Conservation (phyloP, 352 stramenopile species). For the Globisporangium sylvaticum region DNA sequence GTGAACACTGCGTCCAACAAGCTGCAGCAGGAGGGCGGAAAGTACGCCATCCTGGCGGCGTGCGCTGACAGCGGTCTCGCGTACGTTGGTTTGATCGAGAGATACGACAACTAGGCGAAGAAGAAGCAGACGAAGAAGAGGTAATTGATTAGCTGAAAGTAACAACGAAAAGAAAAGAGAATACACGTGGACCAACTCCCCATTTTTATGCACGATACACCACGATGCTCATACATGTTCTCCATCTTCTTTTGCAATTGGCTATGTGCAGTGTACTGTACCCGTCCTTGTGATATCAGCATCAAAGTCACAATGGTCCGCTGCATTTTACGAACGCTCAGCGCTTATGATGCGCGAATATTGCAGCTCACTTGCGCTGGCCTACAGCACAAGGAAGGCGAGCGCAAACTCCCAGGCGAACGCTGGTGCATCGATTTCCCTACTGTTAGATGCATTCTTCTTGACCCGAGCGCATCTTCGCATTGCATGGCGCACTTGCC, state of each 20-base stretch:
- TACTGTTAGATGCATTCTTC: background rate
- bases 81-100: conserved; percentile 95
- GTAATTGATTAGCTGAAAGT: conserved; percentile 7
- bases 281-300: too few relatives aligned
- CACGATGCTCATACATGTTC: too few relatives aligned
- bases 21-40: conserved; percentile 92
- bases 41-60: conserved; percentile 95
- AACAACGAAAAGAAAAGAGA: background rate
- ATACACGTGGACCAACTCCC: conserved; percentile 1
- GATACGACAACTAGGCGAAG: conserved; percentile 53
- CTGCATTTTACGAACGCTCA: too few relatives aligned
- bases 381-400: too few relatives aligned
- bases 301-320: too few relatives aligned
- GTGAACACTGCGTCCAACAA: conserved; percentile 97
- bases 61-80: conserved; percentile 97
- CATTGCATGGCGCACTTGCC: background rate
- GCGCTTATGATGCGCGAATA: too few relatives aligned
- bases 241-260: too few relatives aligned
- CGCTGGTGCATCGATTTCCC: too few relatives aligned
- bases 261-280: too few relatives aligned
- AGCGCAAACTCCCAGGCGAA: too few relatives aligned
- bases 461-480: background rate
- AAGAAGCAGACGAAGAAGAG: background rate
- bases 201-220: conserved; percentile 1
- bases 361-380: too few relatives aligned